A percentile compares a stretch with the other conserved stretches of the same genome.
Evolutionary conservation across 2,329 filamentous ascomycete genomes (phyloP).

Genomic region (Zymoseptoria pseudotritici): DNA sequence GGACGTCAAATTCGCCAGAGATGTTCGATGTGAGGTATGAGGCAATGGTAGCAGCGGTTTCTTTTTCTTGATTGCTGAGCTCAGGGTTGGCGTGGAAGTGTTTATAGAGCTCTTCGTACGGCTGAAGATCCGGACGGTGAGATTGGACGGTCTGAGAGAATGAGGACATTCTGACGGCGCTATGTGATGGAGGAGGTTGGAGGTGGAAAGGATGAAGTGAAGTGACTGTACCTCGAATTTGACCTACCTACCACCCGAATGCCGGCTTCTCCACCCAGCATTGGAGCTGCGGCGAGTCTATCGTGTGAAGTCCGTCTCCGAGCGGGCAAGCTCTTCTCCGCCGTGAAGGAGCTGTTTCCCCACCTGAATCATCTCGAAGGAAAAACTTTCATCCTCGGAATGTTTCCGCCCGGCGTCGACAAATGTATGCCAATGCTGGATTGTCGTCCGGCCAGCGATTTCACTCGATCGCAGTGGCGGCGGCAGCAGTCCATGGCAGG

Average conservation of each 20-base stretch:
- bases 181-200: neutral
- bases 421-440: too few species aligned
- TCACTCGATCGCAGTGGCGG: neutral
- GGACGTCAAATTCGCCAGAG: constrained; percentile 37
- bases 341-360: neutral
- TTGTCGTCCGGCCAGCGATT: too few species aligned
- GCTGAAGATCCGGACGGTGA: constrained; percentile 34
- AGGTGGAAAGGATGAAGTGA: neutral
- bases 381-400: neutral
- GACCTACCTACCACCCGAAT: neutral
- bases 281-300: neutral
- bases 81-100: constrained; percentile 54
- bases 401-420: neutral
- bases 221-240: constrained; percentile 5
- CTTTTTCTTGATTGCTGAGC: constrained; percentile 49
- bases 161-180: constrained; percentile 12
- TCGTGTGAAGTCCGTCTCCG: neutral
- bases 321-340: neutral
- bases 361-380: neutral
- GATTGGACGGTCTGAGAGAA: constrained; percentile 21
- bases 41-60: constrained; percentile 45
- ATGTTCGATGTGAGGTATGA: constrained; percentile 31
- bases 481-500: constrained; percentile 18
- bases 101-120: constrained; percentile 51
- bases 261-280: neutral